Conservation (phyloP, 2,329 filamentous ascomycete genomes). For the Penicillium sp. region DNA sequence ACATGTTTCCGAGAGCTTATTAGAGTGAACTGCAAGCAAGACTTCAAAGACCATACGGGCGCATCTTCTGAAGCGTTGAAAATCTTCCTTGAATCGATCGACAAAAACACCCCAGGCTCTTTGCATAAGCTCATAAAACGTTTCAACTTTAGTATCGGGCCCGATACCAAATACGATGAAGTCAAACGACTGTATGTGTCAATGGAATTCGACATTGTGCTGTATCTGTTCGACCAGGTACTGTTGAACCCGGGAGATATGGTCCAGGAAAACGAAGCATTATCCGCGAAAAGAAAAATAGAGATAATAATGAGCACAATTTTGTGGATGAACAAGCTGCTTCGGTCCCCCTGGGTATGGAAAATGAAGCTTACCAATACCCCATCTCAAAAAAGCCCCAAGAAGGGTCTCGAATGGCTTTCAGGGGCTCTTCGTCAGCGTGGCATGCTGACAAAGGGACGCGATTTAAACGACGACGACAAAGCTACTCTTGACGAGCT, state of each 20-base stretch:
- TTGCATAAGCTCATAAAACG: neutral
- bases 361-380: neutral
- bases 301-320: neutral
- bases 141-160: neutral
- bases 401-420: neutral
- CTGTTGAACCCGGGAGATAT: no score
- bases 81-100: neutral
- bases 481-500: neutral
- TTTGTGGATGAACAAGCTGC: neutral
- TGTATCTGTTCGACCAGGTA: neutral
- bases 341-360: neutral
- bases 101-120: neutral
- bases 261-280: neutral
- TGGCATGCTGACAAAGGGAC: neutral
- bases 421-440: neutral
- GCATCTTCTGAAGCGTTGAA: neutral
- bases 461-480: neutral
- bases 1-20: neutral
- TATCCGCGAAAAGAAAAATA: neutral
- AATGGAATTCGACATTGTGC: neutral
- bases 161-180: neutral
- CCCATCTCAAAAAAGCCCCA: neutral
- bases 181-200: neutral
- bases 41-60: neutral
- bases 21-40: neutral